A percentile compares a stretch with the other conserved stretches of the same genome.
Evolutionary conservation across 2,329 filamentous ascomycete species (phyloP).

Genomic region (Fusarium neocosmosporiellum): DNA sequence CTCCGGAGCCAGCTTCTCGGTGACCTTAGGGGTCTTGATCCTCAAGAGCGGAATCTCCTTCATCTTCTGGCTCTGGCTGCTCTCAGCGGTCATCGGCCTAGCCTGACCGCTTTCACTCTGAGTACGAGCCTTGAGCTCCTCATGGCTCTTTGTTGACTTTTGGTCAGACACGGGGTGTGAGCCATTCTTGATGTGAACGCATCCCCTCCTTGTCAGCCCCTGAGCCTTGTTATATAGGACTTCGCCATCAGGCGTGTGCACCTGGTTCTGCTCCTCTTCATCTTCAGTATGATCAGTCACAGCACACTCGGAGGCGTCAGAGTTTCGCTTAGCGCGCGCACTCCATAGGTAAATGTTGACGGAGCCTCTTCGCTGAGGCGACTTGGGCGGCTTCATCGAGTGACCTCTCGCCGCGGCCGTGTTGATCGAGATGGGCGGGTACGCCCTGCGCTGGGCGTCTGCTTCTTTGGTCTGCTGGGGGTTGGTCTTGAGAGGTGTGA

Average conservation of each 20-base stretch:
- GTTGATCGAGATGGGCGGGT: conserved; percentile 53
- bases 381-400: conserved; percentile 43
- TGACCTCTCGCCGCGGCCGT: conserved; percentile 42
- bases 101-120: neutral
- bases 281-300: conserved; percentile 37
- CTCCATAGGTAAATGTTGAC: conserved; percentile 47
- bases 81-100: neutral
- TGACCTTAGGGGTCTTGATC: neutral
- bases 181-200: conserved; percentile 35
- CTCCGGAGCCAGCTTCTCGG: neutral
- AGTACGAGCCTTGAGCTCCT: neutral
- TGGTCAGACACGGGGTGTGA: neutral
- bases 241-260: conserved; percentile 21
- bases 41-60: neutral
- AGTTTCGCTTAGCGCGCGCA: conserved; percentile 34
- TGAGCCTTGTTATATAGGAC: conserved; percentile 32
- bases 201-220: conserved; percentile 35
- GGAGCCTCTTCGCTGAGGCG: conserved; percentile 45
- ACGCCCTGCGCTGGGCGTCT: conserved; percentile 45
- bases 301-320: conserved; percentile 34
- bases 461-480: conserved; percentile 35
- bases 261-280: conserved; percentile 21
- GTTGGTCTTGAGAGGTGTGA: conserved; percentile 44
- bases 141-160: neutral
- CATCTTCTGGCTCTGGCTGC: conserved; percentile 18